Evolutionary conservation across 83 land plant genomes (phyloP), one percentile per base, ranked within the genome.

Genomic region (Diphasiastrum complanatum): DNA sequence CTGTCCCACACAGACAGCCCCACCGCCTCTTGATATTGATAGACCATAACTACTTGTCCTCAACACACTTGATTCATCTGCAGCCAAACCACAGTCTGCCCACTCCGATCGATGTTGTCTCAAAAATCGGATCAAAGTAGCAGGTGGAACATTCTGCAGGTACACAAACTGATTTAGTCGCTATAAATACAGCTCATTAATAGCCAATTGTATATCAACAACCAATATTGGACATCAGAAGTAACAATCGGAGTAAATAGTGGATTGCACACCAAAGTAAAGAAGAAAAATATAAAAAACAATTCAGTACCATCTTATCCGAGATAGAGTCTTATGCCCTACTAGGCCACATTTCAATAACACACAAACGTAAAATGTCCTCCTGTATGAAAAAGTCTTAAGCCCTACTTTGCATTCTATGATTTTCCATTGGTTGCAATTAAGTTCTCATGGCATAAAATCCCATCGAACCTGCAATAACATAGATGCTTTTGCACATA

Each of bases 401-500:
- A 2, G 58, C 14, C 8, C 22, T 51, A 16, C 54, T 19, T 19
- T 10, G 19, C n/a, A 51, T 51, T 51, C 22, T 14, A 49, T 10
- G 8, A 20, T 19, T 49, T 49, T 11, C 12, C 20, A 12, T 10
- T 14, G 8, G 11, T 49, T 5, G 51, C 12, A 20, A 11, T 19
- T 14, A 49, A 19, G 16, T 62, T 62, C 34, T 3, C 29, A 8
- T 16, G 45, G 47, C 62, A 41, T 31, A 11, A 33, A 12, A 19
- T 26, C 43, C 4, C 37, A 19, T 59, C 78, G 33, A 41, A 86
- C 85, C 78, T 86, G 91, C 27, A 83, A 56, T n/a, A 86, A 79
- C 85, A 86, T 86, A 53, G 92, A 83, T 33, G 92, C 97, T 41
- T 86, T 90, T 35, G 89, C 89, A 76, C 97, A 90, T 12, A 90